Base-by-base conservation (phyloP, 768 basidiomycete species). In the Tulasnella sp. region DNA sequence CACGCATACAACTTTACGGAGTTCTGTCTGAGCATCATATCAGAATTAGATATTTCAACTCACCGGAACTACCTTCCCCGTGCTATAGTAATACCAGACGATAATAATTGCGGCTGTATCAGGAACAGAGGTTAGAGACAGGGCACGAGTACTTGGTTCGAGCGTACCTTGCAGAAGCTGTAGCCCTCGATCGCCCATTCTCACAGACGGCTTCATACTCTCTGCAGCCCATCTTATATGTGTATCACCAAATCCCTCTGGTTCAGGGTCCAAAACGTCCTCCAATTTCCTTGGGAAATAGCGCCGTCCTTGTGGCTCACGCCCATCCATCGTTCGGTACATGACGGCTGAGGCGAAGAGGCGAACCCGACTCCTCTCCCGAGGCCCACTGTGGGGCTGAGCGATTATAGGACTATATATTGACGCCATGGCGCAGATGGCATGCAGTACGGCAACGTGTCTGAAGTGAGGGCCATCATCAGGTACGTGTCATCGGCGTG, bases 361-460 rank as follows among this genome's bases (percentile, higher is more conserved):
- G 12, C 3, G 22, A 31, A 40, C 22, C 0, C 25, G 29, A n/a
- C 40, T 42, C 8, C 7, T 9, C 19, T n/a, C 22, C 17, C 17
- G 31, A 25, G 42, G 22, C 19, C 17, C 31, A 36, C 42, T 15
- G 0, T 31, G n/a, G 31, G 69, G 69, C 25, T 49, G 72, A 1
- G 58, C 25, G 12, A 76, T 69, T 36, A 70, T 67, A 34, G 77
- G 58, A 38, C 77, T 64, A 40, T 78, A 76, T 17, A 77, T 14
- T 17, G 77, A 77, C 22, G 77, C 77, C 4, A 78, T 14, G 22
- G 77, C 76, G 42, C 77, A 78, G n/a, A 78, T 78, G 3, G 77
- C 77, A 58, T 78, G 77, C 5, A 78, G 68, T 19, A 78, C 36
- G 8, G 58, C 39, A 40, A 54, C 37, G n/a, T 74, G 73, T 58